These are phyloP conservation scores for Solanum appendiculatum DNA, from an alignment of 257 asterid genomes.

Conservation along the genomic window DNA sequence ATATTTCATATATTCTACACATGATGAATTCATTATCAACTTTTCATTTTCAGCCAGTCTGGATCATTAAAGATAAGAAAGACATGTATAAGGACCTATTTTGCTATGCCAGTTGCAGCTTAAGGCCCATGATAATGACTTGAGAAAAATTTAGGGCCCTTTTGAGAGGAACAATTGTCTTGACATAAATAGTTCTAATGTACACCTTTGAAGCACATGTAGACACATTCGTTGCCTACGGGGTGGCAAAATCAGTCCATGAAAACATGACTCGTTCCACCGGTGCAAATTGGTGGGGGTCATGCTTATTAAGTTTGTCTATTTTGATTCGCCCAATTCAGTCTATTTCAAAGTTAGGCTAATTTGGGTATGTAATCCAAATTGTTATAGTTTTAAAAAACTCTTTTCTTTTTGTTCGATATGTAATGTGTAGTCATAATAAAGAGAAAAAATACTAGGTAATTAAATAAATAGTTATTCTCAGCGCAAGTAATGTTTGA, in stretches of 20 bases:
- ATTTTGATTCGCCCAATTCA: background rate
- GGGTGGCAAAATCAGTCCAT: background rate
- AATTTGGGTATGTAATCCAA: background rate
- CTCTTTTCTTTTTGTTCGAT: background rate
- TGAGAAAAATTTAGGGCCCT: background rate
- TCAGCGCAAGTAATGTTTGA: background rate
- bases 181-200: background rate
- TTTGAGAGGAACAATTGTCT: background rate
- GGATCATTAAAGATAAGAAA: background rate
- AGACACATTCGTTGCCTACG: background rate
- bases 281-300: background rate
- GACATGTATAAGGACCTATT: background rate
- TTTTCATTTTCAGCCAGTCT: background rate
- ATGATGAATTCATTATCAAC: background rate
- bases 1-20: background rate
- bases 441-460: background rate
- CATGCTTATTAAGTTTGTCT: background rate
- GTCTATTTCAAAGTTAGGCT: background rate
- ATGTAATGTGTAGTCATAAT: background rate
- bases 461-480: background rate
- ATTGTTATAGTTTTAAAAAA: background rate
- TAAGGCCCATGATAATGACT: background rate
- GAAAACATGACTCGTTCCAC: background rate
- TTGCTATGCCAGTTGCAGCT: background rate
- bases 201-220: background rate